phyloP scores from a whole-genome alignment of 495 filamentous ascomycete species.

The Lasiosphaeriaceae sp. region DNA sequence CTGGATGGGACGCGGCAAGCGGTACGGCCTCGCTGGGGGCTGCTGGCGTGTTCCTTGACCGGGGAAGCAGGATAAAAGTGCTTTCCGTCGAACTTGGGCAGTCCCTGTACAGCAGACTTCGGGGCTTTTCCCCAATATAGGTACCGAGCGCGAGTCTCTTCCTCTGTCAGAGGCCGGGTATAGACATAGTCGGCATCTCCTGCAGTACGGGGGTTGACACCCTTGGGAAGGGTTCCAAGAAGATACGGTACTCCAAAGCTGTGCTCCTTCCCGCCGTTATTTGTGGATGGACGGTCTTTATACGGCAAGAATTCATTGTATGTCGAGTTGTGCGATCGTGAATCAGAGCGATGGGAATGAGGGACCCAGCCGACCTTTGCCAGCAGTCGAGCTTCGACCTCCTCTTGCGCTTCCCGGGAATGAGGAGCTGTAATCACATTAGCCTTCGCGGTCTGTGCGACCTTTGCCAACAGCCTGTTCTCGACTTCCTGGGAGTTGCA shows the following conservation, averaged over 20 bases:
- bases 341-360: background rate
- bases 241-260: conserved; percentile 37
- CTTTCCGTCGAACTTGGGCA: conserved; percentile 55
- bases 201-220: conserved; percentile 29
- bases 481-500: conserved; percentile 11
- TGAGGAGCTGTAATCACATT: background rate
- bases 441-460: background rate
- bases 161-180: conserved; percentile 41
- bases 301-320: background rate
- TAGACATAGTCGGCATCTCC: conserved; percentile 42
- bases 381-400: no score
- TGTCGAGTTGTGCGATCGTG: background rate
- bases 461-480: conserved; percentile 2
- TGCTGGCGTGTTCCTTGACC: conserved; percentile 25
- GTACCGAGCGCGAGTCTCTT: conserved; percentile 44
- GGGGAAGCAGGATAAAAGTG: conserved; percentile 54
- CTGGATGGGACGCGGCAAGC: conserved; percentile 7
- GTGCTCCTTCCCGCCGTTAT: background rate
- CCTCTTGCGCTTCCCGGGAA: no score
- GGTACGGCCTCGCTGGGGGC: background rate
- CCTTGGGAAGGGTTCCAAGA: conserved; percentile 38
- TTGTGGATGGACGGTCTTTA: conserved; percentile 3
- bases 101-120: conserved; percentile 34
- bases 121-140: conserved; percentile 50
- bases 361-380: no score